Percentiles rank a stretch among this genome's conserved stretches.
Conservation (phyloP, 2,329 filamentous ascomycete genomes). For the Aureobasidium sp. region DNA sequence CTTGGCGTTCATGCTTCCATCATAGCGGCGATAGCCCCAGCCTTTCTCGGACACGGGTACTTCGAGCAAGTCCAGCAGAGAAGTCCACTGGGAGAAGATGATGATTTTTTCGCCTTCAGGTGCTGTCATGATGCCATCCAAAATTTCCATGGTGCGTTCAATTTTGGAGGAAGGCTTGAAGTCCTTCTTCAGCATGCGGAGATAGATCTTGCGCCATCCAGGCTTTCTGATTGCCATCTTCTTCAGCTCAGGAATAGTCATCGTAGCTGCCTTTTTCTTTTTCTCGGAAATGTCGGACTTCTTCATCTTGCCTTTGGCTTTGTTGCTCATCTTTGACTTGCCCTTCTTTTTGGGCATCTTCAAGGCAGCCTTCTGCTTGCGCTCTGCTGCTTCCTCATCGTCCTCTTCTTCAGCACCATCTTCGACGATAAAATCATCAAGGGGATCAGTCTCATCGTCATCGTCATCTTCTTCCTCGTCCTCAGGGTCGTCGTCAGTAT, state of each 20-base stretch:
- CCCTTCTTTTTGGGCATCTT: conserved; percentile 16
- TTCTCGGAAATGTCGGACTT: conserved; percentile 33
- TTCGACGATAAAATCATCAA: conserved; percentile 51
- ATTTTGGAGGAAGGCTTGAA: conserved; percentile 74
- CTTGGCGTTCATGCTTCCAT: conserved; percentile 64
- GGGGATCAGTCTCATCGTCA: conserved; percentile 30
- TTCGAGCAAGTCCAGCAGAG: conserved; percentile 69
- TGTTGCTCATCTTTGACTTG: conserved; percentile 34
- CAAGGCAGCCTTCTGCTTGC: conserved; percentile 14
- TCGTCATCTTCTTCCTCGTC: conserved; percentile 33
- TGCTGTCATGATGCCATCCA: conserved; percentile 27
- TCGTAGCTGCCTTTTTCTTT: conserved; percentile 28
- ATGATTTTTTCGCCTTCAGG: conserved; percentile 65
- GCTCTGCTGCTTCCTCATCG: conserved; percentile 8
- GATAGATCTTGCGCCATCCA: conserved; percentile 61
- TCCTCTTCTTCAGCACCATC: conserved; percentile 32
- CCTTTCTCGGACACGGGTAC: conserved; percentile 57
- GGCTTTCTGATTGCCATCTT: conserved; percentile 58
- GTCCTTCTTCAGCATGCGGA: conserved; percentile 58
- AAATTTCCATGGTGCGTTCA: conserved; percentile 57
- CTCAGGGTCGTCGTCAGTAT: conserved; percentile 35
- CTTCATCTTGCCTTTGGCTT: conserved; percentile 39
- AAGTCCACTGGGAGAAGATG: conserved; percentile 76
- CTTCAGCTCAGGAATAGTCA: conserved; percentile 59
- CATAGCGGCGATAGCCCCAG: conserved; percentile 61